Conservation (phyloP, 352 stramenopile species). For the Phytophthora hybrid region DNA sequence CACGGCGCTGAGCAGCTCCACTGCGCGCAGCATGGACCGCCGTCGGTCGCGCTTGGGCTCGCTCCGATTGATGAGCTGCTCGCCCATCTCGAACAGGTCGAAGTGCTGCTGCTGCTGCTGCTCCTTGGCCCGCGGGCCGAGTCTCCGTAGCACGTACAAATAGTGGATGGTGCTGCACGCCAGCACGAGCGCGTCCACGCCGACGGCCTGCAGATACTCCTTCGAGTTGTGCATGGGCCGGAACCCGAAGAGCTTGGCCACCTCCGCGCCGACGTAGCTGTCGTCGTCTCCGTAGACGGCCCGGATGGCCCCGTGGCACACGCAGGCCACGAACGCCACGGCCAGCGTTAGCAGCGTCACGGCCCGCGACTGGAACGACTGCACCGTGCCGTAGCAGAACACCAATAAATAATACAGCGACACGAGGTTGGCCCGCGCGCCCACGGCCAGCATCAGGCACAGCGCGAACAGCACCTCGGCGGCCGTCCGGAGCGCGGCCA, state of each 20-base stretch:
- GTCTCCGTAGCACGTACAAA: conserved; percentile 64
- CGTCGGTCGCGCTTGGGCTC: conserved; percentile 39
- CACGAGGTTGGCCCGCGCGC: conserved; percentile 60
- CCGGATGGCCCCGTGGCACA: conserved; percentile 55
- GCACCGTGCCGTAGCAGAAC: conserved; percentile 68
- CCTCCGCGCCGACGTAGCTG: conserved; percentile 23
- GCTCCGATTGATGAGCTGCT: conserved; percentile 43
- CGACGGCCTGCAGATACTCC: conserved; percentile 58
- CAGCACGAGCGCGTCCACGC: conserved; percentile 69
- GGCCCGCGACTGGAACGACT: conserved; percentile 66
- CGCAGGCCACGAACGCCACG: conserved; percentile 53
- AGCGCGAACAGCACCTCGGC: conserved; percentile 56
- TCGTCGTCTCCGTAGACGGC: conserved; percentile 21
- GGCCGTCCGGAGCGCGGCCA: conserved; percentile 30
- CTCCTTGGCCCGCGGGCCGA: conserved; percentile 32
- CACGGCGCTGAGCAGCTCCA: conserved; percentile 58
- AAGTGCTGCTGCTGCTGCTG: conserved; percentile 54
- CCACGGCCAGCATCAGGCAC: conserved; percentile 62
- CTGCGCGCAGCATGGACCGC: conserved; percentile 37
- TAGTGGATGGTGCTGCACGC: conserved; percentile 65
- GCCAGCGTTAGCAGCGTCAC: conserved; percentile 57
- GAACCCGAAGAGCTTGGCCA: conserved; percentile 59
- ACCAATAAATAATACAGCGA: conserved; percentile 76
- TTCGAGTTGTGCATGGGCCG: conserved; percentile 39
- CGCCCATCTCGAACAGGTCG: conserved; percentile 70